A percentile compares a stretch with the other conserved stretches of the same genome.
These are phyloP conservation scores for Monosporascus sp. DNA, from an alignment of 2,329 filamentous ascomycete species.

Conservation along the genomic window DNA sequence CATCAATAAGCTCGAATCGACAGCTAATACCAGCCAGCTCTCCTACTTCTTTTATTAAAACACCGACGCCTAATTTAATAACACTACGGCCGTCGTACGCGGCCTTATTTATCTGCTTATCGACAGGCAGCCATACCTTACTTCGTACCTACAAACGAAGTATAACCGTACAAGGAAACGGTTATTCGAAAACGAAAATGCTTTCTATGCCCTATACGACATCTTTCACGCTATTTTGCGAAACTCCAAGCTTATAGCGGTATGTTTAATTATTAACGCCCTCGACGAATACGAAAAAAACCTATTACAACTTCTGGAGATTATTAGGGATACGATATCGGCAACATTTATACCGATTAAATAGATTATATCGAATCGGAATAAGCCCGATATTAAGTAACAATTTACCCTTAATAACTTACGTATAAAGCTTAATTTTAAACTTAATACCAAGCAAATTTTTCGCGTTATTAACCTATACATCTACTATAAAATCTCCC, in stretches of 20 bases:
- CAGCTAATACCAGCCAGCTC: neutral
- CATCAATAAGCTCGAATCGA: slow-evolving; percentile 24
- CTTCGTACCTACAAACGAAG: slow-evolving; percentile 26
- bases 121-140: slow-evolving; percentile 22
- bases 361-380: slow-evolving; percentile 40
- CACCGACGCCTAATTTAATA: slow-evolving; percentile 19
- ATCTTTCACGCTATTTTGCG: slow-evolving; percentile 4
- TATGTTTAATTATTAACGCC: slow-evolving; percentile 38
- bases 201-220: slow-evolving; percentile 29
- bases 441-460: slow-evolving; percentile 29
- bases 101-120: slow-evolving; percentile 26
- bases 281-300: slow-evolving; percentile 38
- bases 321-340: slow-evolving; percentile 24
- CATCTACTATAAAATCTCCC: slow-evolving; percentile 28
- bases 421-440: slow-evolving; percentile 24
- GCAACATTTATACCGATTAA: slow-evolving; percentile 23
- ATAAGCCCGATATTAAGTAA: slow-evolving; percentile 30
- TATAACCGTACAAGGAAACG: slow-evolving; percentile 24
- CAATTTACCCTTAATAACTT: slow-evolving; percentile 9
- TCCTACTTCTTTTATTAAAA: slow-evolving; percentile 30
- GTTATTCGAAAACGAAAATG: slow-evolving; percentile 33
- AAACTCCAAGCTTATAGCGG: slow-evolving; percentile 23
- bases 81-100: slow-evolving; percentile 25
- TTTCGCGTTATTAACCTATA: slow-evolving; percentile 31
- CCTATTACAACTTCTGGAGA: slow-evolving; percentile 25